Evolutionary conservation across 208 protist genomes (phyloP).

Genomic region (Trypanosoma congolense): DNA sequence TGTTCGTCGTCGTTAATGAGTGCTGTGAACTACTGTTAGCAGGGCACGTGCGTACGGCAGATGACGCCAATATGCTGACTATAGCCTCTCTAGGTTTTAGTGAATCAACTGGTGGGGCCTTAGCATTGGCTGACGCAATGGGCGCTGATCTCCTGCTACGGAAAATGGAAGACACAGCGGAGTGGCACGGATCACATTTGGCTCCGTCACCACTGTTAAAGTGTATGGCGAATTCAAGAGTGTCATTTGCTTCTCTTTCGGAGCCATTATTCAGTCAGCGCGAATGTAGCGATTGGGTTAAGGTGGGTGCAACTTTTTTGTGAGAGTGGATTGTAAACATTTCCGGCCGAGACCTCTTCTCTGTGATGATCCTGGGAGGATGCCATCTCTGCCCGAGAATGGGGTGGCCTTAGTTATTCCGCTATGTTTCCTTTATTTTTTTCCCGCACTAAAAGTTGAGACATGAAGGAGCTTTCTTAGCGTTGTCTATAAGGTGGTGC

Average conservation of each 20-base stretch:
- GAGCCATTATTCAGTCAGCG: conserved; percentile 23
- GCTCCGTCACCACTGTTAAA: conserved; percentile 52
- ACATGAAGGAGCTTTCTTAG: no score
- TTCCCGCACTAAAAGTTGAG: no score
- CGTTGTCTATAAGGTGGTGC: no score
- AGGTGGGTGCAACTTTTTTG: no score
- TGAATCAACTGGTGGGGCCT: conserved; percentile 53
- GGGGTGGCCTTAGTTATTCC: no score
- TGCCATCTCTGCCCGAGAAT: no score
- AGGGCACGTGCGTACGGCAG: conserved; percentile 30
- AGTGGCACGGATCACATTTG: conserved; percentile 38
- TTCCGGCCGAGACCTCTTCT: no score
- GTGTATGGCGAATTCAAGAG: conserved; percentile 29
- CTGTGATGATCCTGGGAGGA: no score
- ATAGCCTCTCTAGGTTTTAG: conserved; percentile 58
- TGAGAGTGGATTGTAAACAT: no score
- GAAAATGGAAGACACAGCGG: conserved; percentile 34
- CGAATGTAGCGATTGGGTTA: conserved; percentile 1
- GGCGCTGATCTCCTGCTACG: conserved; percentile 32
- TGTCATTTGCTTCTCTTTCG: conserved; percentile 46
- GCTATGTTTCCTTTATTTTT: no score
- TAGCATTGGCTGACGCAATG: conserved; percentile 42
- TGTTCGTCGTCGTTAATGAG: conserved; percentile 59
- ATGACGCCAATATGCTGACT: conserved; percentile 53
- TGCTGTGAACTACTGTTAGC: conserved; percentile 49